Percentiles rank a stretch among this genome's conserved stretches.
Conservation (phyloP, 495 filamentous ascomycete genomes). For the Xylona heveae region DNA sequence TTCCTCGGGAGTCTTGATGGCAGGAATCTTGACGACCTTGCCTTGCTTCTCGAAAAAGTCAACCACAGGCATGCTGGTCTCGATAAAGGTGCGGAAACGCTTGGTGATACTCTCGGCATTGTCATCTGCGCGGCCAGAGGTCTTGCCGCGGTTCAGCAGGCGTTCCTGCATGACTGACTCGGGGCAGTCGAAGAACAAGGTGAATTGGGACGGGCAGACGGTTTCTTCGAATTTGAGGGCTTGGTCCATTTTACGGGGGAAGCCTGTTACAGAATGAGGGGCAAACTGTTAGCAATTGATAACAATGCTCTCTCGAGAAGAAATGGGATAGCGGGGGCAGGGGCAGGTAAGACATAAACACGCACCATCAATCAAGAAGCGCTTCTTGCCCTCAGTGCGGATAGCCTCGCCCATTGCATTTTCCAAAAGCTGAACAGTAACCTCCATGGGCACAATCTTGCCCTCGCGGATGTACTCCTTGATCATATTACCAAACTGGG, state of each 20-base stretch:
- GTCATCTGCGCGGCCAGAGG: conserved; percentile 74
- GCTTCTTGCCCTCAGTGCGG: conserved; percentile 18
- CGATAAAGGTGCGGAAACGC: conserved; percentile 78
- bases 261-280: conserved; percentile 36
- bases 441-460: conserved; percentile 93
- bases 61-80: conserved; percentile 94
- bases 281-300: background rate
- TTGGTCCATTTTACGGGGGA: conserved; percentile 94
- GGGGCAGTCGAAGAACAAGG: conserved; percentile 79
- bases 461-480: conserved; percentile 78
- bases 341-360: background rate
- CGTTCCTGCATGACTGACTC: conserved; percentile 71
- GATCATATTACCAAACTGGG: conserved; percentile 79
- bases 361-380: conserved; percentile 66
- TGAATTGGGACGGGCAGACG: conserved; percentile 62
- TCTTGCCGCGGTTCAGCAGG: conserved; percentile 76
- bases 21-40: conserved; percentile 59
- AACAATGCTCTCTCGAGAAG: background rate
- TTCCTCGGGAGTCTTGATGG: conserved; percentile 41
- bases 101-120: conserved; percentile 91
- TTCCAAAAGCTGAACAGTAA: conserved; percentile 83
- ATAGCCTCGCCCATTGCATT: conserved; percentile 52
- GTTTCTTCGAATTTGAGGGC: conserved; percentile 77
- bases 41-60: conserved; percentile 55
- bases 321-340: background rate